phyloP scores from a whole-genome alignment of 495 filamentous ascomycete genomes.

The Clohesyomyces aquaticus region DNA sequence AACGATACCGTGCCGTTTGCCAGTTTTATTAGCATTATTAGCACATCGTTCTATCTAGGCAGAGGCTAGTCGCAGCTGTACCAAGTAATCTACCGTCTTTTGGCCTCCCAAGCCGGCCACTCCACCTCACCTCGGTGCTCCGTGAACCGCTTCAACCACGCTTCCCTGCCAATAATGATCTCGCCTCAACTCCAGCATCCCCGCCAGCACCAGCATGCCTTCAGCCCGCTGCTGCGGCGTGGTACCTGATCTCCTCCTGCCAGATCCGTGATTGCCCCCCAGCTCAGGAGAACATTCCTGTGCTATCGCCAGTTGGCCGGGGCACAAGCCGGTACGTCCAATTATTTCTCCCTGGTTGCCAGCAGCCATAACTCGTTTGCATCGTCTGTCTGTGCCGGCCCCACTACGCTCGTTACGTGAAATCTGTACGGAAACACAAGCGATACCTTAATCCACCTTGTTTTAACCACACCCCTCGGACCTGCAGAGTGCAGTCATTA shows the following conservation, averaged over 20 bases:
- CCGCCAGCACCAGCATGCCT: slow-evolving; percentile 33
- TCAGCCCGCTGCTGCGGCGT: slow-evolving; percentile 24
- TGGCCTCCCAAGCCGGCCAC: slow-evolving; percentile 17
- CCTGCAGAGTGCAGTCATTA: slow-evolving; percentile 20
- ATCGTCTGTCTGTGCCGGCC: slow-evolving; percentile 17
- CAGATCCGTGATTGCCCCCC: slow-evolving; percentile 25
- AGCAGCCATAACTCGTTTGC: slow-evolving; percentile 14
- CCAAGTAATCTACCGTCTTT: slow-evolving; percentile 1
- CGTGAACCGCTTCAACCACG: slow-evolving; percentile 8
- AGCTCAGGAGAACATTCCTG: slow-evolving; percentile 34
- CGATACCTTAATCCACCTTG: slow-evolving; percentile 12
- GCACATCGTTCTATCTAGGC: not conserved
- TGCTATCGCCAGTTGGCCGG: slow-evolving; percentile 29
- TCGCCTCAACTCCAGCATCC: slow-evolving; percentile 21
- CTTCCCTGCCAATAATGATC: slow-evolving; percentile 39
- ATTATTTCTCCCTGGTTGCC: slow-evolving; percentile 18
- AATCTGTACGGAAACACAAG: slow-evolving; percentile 1
- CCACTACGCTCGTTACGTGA: slow-evolving; percentile 25
- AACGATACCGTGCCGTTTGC: not conserved
- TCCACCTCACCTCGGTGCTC: slow-evolving; percentile 20
- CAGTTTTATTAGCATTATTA: no score
- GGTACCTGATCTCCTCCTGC: slow-evolving; percentile 36
- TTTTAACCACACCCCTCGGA: slow-evolving; percentile 17
- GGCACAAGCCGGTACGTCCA: slow-evolving; percentile 27
- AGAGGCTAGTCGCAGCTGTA: not conserved